phyloP scores from a whole-genome alignment of 2,329 filamentous ascomycete species.

The Aspergillus versicolor region DNA sequence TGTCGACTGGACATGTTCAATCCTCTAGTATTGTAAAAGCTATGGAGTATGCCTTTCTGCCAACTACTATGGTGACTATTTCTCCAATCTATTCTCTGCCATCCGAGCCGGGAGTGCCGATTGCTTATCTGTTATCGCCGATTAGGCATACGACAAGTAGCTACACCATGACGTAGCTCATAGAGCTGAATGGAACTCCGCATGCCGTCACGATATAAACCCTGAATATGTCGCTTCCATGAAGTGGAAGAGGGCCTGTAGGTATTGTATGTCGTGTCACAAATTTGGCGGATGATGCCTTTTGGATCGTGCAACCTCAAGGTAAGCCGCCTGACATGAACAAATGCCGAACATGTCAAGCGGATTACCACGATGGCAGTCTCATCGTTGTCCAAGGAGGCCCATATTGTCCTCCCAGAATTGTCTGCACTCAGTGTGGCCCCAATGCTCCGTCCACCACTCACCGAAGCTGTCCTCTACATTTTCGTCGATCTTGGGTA shows the following conservation, averaged over 20 bases:
- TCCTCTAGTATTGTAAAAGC: not conserved
- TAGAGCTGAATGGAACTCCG: not conserved
- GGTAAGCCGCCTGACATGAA: not conserved
- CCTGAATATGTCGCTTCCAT: not conserved
- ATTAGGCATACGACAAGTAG: not conserved
- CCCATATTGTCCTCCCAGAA: conserved; percentile 82
- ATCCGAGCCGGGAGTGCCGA: not conserved
- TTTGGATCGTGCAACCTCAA: not conserved
- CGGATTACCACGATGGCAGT: not conserved
- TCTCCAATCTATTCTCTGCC: not conserved
- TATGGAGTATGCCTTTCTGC: not conserved
- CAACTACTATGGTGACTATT: not conserved
- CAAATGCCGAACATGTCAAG: not conserved
- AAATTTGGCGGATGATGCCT: not conserved
- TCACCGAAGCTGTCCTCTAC: conserved; percentile 92
- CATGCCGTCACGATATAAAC: not conserved
- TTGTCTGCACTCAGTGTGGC: conserved; percentile 72
- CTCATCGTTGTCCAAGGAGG: conserved; percentile 65
- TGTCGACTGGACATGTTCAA: not conserved
- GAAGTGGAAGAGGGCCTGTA: not conserved
- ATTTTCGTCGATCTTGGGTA: conserved; percentile 70
- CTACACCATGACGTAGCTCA: not conserved
- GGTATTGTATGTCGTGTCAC: not conserved
- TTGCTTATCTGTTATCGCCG: not conserved
- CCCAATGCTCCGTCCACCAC: conserved; percentile 94